These are phyloP conservation scores for Leishmania turanica DNA, from an alignment of 208 protist species.

Conservation along the genomic window DNA sequence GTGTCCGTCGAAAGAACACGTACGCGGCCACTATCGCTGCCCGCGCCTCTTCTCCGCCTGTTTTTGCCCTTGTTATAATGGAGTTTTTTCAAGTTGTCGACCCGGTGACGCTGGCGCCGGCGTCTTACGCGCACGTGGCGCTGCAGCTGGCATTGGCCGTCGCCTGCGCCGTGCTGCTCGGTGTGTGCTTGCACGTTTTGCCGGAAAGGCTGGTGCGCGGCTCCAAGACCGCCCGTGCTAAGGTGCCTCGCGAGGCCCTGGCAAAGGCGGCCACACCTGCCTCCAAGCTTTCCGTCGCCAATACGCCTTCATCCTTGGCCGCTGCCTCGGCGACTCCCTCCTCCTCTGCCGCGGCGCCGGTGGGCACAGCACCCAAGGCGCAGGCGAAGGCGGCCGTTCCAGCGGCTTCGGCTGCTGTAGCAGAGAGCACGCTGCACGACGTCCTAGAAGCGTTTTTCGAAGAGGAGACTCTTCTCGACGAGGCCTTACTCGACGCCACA, in stretches of 20 bases:
- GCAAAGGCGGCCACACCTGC: background rate
- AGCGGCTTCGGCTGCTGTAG: background rate
- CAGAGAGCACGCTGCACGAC: constrained; percentile 22
- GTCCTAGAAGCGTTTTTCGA: constrained; percentile 50
- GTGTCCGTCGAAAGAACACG: background rate
- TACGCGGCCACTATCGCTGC: background rate
- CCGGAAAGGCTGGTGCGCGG: constrained; percentile 28
- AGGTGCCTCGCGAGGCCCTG: background rate
- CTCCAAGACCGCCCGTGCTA: background rate
- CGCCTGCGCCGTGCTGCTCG: constrained; percentile 20
- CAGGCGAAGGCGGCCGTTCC: background rate
- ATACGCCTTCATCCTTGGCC: background rate
- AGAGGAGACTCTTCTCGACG: constrained; percentile 34
- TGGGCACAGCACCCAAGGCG: background rate
- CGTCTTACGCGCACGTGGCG: constrained; percentile 12
- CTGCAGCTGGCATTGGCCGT: constrained; percentile 24
- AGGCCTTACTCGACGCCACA: constrained; percentile 35
- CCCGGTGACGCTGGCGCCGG: constrained; percentile 7
- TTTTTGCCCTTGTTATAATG: constrained; percentile 11
- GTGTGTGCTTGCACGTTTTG: constrained; percentile 29
- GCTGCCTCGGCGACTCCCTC: background rate
- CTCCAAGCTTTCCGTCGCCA: background rate
- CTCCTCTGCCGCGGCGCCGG: background rate
- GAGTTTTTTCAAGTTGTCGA: constrained; percentile 46
- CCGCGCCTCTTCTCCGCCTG: background rate